phyloP scores from a whole-genome alignment of 2,329 filamentous ascomycete genomes.

The Trichoderma sp. region DNA sequence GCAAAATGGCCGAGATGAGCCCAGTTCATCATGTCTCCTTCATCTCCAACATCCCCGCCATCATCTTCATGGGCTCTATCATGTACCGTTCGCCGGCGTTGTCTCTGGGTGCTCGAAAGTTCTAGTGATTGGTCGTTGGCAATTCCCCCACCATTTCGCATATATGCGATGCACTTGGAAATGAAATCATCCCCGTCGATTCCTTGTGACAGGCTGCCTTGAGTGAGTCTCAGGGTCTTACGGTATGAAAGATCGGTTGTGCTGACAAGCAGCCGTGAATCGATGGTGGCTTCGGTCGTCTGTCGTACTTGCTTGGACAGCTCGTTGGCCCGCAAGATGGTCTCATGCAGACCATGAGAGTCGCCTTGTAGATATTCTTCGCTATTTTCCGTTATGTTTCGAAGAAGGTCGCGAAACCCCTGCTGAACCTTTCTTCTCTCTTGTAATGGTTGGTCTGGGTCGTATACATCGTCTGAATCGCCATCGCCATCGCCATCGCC shows the following conservation, averaged over 20 bases:
- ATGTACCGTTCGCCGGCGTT: conserved; percentile 44
- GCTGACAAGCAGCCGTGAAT: conserved; percentile 82
- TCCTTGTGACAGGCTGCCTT: conserved; percentile 73
- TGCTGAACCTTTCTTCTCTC: conserved; percentile 73
- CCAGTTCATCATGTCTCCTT: conserved; percentile 85
- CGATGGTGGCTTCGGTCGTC: conserved; percentile 86
- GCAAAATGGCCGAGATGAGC: conserved; percentile 77
- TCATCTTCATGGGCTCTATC: conserved; percentile 51
- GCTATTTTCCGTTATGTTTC: conserved; percentile 65
- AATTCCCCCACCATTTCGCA: conserved; percentile 69
- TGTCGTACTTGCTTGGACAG: conserved; percentile 75
- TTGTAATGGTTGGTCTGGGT: conserved; percentile 79
- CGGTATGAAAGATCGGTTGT: conserved; percentile 80
- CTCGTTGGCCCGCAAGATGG: conserved; percentile 67
- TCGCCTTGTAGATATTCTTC: conserved; percentile 71
- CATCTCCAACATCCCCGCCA: conserved; percentile 67
- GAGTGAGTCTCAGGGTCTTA: conserved; percentile 72
- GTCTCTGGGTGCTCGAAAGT: conserved; percentile 54
- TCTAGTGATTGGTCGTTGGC: conserved; percentile 55
- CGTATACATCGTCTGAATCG: conserved; percentile 58
- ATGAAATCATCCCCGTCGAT: conserved; percentile 92
- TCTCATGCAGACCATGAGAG: conserved; percentile 66
- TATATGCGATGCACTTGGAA: conserved; percentile 85
- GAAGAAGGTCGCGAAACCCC: conserved; percentile 69
- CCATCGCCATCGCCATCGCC: conserved; percentile 28